Evolutionary conservation across 768 basidiomycete species (phyloP).

Genomic region (Serendipita indica): DNA sequence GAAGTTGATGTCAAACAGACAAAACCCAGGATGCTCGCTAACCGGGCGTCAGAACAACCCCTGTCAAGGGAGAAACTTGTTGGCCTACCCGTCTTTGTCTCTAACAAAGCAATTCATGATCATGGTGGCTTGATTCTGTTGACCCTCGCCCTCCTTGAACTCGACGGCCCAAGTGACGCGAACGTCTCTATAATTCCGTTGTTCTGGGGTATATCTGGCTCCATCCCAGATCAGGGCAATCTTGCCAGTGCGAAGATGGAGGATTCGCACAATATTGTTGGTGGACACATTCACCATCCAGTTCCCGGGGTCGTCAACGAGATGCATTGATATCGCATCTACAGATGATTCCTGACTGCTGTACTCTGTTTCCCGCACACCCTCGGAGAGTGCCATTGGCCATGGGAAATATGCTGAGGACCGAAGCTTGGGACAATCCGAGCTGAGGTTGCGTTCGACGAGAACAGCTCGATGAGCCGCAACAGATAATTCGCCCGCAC

Average conservation of each 20-base stretch:
- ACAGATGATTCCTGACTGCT: not conserved
- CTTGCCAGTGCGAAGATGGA: slow-evolving; percentile 5
- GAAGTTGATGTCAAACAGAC: not conserved
- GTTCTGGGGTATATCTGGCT: not conserved
- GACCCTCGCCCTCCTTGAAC: not conserved
- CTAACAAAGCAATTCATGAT: not conserved
- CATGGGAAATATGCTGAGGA: not conserved
- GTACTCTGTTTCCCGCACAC: not conserved
- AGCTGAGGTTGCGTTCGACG: not conserved
- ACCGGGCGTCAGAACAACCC: not conserved
- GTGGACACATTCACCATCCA: not conserved
- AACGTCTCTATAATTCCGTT: not conserved
- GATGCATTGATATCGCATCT: not conserved
- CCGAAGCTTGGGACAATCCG: not conserved
- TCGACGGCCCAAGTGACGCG: not conserved
- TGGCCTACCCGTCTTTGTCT: not conserved
- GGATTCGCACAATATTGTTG: slow-evolving; percentile 4
- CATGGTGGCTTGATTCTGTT: not conserved
- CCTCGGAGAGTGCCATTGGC: not conserved
- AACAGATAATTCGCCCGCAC: not conserved
- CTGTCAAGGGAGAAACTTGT: not conserved
- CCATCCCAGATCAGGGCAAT: not conserved
- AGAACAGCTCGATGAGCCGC: not conserved
- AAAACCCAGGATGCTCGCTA: not conserved
- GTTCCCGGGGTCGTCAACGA: not conserved